Conservation (phyloP, 148 eudicot genomes). For the Dianthus caryophyllus region DNA sequence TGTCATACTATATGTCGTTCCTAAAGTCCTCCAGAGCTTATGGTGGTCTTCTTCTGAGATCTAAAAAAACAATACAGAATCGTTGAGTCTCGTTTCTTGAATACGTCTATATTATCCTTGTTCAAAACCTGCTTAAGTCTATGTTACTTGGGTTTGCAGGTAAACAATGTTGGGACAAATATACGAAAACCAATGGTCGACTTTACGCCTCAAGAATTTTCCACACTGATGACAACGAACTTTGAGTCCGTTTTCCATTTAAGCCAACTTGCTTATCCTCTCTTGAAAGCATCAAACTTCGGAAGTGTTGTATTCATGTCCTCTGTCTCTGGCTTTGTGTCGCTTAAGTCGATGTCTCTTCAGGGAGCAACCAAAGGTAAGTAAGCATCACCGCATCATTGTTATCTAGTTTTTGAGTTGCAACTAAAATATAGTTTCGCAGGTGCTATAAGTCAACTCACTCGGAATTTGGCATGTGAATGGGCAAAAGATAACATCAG, state of each 20-base stretch:
- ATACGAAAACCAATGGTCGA: conserved; percentile 60
- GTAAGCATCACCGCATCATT: background rate
- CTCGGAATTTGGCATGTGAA: conserved; percentile 49
- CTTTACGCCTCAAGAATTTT: conserved; percentile 50
- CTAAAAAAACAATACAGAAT: background rate
- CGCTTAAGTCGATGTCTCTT: conserved; percentile 54
- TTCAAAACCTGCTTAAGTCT: background rate
- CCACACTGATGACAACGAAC: conserved; percentile 49
- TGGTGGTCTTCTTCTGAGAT: background rate
- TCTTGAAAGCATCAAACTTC: conserved; percentile 48
- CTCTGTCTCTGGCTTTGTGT: conserved; percentile 64
- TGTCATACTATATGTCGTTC: background rate
- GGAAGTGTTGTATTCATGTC: conserved; percentile 63
- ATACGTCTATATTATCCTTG: background rate
- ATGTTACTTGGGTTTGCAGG: conserved; percentile 31
- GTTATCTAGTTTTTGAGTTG: conserved; percentile 4
- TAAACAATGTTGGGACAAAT: conserved; percentile 73
- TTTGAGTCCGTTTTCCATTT: conserved; percentile 66
- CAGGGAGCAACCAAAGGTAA: conserved; percentile 73
- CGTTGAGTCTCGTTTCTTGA: background rate
- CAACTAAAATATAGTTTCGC: conserved; percentile 6
- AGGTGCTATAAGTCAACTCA: conserved; percentile 81
- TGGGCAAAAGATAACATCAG: conserved; percentile 54
- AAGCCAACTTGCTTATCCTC: conserved; percentile 65
- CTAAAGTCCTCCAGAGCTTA: background rate